A percentile compares a stretch with the other conserved stretches of the same genome.
Evolutionary conservation across 2,329 filamentous ascomycete genomes (phyloP).

Genomic region (Exophiala spinifera): DNA sequence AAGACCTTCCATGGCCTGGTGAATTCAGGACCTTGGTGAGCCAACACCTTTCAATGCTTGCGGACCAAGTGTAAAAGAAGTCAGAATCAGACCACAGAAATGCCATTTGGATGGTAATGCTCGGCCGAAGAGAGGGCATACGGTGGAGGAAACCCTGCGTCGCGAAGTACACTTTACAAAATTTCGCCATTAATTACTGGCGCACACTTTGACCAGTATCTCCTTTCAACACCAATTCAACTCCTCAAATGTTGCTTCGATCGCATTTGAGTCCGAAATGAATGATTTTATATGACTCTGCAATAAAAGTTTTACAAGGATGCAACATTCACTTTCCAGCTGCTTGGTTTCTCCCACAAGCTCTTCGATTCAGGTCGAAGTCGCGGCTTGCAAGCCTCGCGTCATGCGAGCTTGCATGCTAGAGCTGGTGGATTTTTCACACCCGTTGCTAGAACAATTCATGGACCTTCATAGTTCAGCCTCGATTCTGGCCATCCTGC

Average conservation of each 20-base stretch:
- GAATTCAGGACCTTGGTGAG: neutral
- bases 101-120: neutral
- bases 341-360: slow-evolving; percentile 29
- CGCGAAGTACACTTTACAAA: neutral
- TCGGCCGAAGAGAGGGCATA: neutral
- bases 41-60: neutral
- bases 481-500: slow-evolving; percentile 17
- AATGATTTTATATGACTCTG: no score
- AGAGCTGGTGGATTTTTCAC: slow-evolving; percentile 30
- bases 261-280: no score
- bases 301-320: neutral
- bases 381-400: slow-evolving; percentile 23
- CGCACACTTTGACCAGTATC: neutral
- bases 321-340: slow-evolving; percentile 31
- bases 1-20: slow-evolving; percentile 17
- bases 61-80: neutral
- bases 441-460: slow-evolving; percentile 27
- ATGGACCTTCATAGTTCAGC: slow-evolving; percentile 31
- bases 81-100: neutral
- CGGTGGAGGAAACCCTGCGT: neutral
- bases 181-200: neutral
- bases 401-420: slow-evolving; percentile 22
- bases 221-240: no score
- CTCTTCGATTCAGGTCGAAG: slow-evolving; percentile 25
- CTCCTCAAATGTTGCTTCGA: no score